Conservation (phyloP, 768 basidiomycete species). For the Kwoniella europaea region DNA sequence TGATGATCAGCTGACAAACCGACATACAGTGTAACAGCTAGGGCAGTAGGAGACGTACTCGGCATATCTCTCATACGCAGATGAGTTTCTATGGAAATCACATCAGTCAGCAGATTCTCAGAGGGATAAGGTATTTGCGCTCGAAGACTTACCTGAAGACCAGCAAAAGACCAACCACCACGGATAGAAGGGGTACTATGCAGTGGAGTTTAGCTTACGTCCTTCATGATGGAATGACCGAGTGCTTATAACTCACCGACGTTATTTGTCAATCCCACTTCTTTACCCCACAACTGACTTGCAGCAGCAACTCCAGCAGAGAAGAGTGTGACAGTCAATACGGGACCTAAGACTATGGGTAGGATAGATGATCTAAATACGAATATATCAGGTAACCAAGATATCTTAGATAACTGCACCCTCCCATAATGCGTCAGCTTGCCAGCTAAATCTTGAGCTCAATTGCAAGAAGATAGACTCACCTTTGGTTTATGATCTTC, state of each 20-base stretch:
- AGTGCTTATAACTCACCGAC: constrained; percentile 59
- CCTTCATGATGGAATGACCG: too few relatives aligned
- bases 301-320: constrained; percentile 60
- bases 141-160: constrained; percentile 41
- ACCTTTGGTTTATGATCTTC: constrained; percentile 53
- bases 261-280: constrained; percentile 74
- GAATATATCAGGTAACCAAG: constrained; percentile 87
- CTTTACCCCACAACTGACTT: constrained; percentile 62
- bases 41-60: constrained; percentile 50
- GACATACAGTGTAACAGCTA: too few relatives aligned
- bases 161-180: constrained; percentile 88
- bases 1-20: too few relatives aligned
- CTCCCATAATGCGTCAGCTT: neutral
- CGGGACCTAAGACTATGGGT: constrained; percentile 74
- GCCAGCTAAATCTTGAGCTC: neutral
- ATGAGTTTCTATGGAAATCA: constrained; percentile 29
- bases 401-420: constrained; percentile 58
- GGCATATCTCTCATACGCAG: constrained; percentile 60
- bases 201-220: too few relatives aligned
- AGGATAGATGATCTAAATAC: constrained; percentile 82
- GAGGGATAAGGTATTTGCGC: neutral
- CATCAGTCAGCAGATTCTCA: neutral
- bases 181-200: constrained; percentile 77
- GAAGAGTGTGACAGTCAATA: constrained; percentile 80
- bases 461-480: constrained; percentile 8